phyloP scores from a whole-genome alignment of 2,329 filamentous ascomycete genomes.

The Ilyonectria mors-panacis region DNA sequence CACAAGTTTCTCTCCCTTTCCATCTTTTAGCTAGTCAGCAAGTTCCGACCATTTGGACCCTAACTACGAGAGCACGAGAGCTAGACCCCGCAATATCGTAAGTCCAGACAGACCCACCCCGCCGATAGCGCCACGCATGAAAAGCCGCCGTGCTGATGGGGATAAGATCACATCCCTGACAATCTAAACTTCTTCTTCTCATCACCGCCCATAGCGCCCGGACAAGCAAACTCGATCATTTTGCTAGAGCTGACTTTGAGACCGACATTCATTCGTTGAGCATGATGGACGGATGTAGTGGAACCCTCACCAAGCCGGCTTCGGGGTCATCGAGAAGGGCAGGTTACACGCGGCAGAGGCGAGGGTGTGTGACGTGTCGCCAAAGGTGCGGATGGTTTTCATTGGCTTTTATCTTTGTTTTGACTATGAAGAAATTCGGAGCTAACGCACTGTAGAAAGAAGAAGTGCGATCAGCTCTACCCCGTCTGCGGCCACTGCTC shows the following conservation, averaged over 20 bases:
- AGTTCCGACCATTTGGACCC: too few relatives aligned
- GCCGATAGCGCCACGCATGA: slow-evolving; percentile 34
- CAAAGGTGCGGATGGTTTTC: slow-evolving; percentile 20
- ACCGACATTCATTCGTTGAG: neutral
- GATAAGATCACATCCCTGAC: slow-evolving; percentile 11
- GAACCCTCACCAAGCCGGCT: neutral
- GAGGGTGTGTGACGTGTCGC: slow-evolving; percentile 42
- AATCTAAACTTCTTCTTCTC: slow-evolving; percentile 1
- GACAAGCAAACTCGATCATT: neutral
- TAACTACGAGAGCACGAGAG: too few relatives aligned
- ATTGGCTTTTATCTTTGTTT: neutral
- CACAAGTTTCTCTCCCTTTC: too few relatives aligned
- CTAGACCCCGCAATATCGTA: neutral
- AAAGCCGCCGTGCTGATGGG: too few relatives aligned
- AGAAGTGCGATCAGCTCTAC: slow-evolving; percentile 36
- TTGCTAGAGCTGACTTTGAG: too few relatives aligned
- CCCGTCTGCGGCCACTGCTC: slow-evolving; percentile 38
- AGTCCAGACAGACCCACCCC: slow-evolving; percentile 19
- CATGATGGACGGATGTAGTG: neutral
- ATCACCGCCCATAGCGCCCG: slow-evolving; percentile 21
- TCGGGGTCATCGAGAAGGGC: slow-evolving; percentile 9
- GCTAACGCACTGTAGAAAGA: slow-evolving; percentile 25
- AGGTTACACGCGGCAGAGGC: slow-evolving; percentile 41
- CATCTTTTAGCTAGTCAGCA: too few relatives aligned
- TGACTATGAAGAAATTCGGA: neutral